Percentiles rank a stretch among this genome's conserved stretches.
Conservation (phyloP, 2,329 filamentous ascomycete genomes). For the Lasiodiplodia gonubiensis region DNA sequence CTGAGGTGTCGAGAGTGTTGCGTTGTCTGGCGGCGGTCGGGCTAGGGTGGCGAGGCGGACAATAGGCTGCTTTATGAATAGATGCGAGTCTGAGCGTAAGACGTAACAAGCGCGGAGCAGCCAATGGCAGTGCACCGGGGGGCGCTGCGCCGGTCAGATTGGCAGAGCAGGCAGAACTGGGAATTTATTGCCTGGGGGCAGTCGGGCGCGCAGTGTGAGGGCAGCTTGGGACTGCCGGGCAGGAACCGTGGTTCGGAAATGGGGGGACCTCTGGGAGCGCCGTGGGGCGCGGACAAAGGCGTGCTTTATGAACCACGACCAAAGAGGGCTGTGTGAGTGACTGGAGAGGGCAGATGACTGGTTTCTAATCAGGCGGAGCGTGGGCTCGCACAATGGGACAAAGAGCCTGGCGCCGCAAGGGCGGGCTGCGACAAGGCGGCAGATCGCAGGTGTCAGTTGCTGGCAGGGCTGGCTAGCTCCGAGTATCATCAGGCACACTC, state of each 20-base stretch:
- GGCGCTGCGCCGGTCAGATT: conserved; percentile 25
- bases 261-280: conserved; percentile 1
- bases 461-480: conserved; percentile 28
- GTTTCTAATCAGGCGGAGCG: conserved; percentile 28
- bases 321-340: conserved; percentile 22
- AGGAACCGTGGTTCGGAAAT: conserved; percentile 12
- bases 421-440: conserved; percentile 29
- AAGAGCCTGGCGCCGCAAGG: conserved; percentile 28
- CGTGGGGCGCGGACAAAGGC: conserved; percentile 27
- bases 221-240: neutral
- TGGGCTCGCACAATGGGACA: conserved; percentile 29
- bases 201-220: conserved; percentile 13
- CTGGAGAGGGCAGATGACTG: conserved; percentile 29
- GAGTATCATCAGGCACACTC: conserved; percentile 29
- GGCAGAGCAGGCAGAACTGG: conserved; percentile 24
- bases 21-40: conserved; percentile 28
- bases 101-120: conserved; percentile 25
- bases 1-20: conserved; percentile 26
- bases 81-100: conserved; percentile 27
- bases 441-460: conserved; percentile 29
- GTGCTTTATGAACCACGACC: conserved; percentile 25
- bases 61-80: conserved; percentile 28
- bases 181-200: conserved; percentile 9
- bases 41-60: conserved; percentile 29
- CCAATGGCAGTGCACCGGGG: conserved; percentile 26